Conservation (phyloP, 31 red algal genomes). For the Odonthalia washingtoniensis region DNA sequence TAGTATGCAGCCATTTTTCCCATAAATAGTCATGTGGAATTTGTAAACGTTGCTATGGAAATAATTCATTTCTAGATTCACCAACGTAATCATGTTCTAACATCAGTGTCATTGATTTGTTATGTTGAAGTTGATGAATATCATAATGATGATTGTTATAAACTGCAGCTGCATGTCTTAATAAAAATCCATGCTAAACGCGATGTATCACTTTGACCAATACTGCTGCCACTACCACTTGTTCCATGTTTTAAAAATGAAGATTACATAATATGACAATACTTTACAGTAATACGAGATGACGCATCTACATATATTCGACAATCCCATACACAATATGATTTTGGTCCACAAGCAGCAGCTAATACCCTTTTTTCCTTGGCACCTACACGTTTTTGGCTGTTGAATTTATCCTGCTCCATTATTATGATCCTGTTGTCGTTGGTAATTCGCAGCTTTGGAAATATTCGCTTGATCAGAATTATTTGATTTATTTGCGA, state of each 20-base stretch:
- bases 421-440: too few species aligned
- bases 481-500: too few species aligned
- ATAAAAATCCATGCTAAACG: constrained; percentile 57
- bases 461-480: too few species aligned
- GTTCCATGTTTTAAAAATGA: too few species aligned
- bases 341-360: constrained; percentile 61
- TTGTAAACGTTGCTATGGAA: constrained; percentile 78
- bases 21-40: constrained; percentile 85
- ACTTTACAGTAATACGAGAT: constrained; percentile 26
- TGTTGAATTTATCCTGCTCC: too few species aligned
- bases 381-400: too few species aligned
- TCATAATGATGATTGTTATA: constrained; percentile 1
- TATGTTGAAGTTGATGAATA: too few species aligned
- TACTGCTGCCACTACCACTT: too few species aligned
- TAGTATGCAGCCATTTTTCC: constrained; percentile 80
- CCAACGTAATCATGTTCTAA: constrained; percentile 36
- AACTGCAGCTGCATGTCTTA: constrained; percentile 51
- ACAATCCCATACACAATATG: constrained; percentile 73
- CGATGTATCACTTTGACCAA: constrained; percentile 78
- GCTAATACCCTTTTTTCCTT: constrained; percentile 77
- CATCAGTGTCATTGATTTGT: neutral
- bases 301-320: constrained; percentile 36
- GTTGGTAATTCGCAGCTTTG: too few species aligned
- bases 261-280: too few species aligned
- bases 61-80: constrained; percentile 44